These are phyloP conservation scores for Immersiporthe knoxdaviesiana DNA, from an alignment of 2,329 filamentous ascomycete species.

Conservation along the genomic window DNA sequence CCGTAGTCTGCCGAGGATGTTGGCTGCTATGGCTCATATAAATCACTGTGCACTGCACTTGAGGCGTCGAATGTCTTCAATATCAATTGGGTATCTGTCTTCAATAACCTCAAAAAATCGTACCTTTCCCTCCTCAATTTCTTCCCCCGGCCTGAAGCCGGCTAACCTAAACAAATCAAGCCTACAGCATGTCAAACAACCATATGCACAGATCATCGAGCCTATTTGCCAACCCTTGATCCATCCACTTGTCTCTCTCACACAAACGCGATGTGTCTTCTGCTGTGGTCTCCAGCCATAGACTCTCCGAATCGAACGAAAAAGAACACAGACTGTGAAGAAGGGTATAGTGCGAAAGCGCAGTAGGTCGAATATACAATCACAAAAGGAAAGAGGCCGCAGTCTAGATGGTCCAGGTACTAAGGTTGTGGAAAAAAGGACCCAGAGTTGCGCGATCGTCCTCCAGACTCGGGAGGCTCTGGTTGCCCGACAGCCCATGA, in stretches of 20 bases:
- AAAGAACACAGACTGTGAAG: constrained; percentile 2
- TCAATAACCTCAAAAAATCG: constrained; percentile 1
- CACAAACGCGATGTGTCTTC: neutral
- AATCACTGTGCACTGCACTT: neutral
- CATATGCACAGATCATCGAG: neutral
- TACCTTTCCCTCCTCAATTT: neutral
- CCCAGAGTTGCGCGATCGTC: neutral
- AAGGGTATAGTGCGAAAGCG: constrained; percentile 19
- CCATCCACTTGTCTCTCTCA: neutral
- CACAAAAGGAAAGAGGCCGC: neutral
- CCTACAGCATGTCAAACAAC: neutral
- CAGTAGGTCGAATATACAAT: neutral
- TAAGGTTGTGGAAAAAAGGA: neutral
- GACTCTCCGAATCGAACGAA: neutral
- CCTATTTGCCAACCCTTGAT: neutral
- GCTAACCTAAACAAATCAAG: neutral
- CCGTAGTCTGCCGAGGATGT: neutral
- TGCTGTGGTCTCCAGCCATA: neutral
- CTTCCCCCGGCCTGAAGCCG: neutral
- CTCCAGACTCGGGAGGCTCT: neutral
- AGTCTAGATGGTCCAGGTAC: neutral
- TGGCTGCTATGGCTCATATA: neutral
- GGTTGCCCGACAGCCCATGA: neutral
- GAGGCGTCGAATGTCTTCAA: neutral
- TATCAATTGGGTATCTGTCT: constrained; percentile 13